Base-by-base conservation (phyloP, 129 eudicot species). In the Heracleum sosnowskyi region DNA sequence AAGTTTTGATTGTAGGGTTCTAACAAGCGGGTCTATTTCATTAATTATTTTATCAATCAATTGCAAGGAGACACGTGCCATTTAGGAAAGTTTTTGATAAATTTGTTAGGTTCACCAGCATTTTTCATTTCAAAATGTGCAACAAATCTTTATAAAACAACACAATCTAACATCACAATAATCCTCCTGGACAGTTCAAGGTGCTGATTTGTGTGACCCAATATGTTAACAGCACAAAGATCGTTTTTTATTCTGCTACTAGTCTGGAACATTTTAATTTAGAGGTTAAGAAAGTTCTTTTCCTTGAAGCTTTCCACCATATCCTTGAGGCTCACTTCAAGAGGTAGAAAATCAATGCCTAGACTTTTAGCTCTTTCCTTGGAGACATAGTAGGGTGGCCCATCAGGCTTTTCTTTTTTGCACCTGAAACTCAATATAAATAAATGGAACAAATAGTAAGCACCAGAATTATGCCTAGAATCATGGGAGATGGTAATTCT, bases 291-390 rank as follows among this genome's bases (percentile, higher is more conserved):
- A 41, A 77, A 77, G 60, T 77, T 77, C 80, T 77, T 77, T 17
- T 77, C 80, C 77, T 70, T 78, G 17, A 82, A 60, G 69, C 82
- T 74, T 44, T 82, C 85, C 11, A 78, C 70, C 40, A 80, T 82
- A 34, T 82, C 85, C 69, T 73, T 72, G 11, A 82, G 82, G 74
- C 49, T 73, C 34, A n/a, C 75, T 53, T 78, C 80, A 75, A 82
- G 75, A 79, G 85, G 85, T 55, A 78, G 74, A 33, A 29, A 82
- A 49, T 78, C 60, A 22, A 82, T 63, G 33, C 82, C 82, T 44
- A 82, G 72, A 53, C 79, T 73, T 77, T 77, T 37, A 35, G 79
- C 79, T 72, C 80, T 82, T 37, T 82, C 85, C 36, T 73, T 77
- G 6, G 85, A 82, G 4, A 82, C 78, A 8, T 82, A 41, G 85